phyloP scores from a whole-genome alignment of 2,329 filamentous ascomycete genomes.

The Leptodontidium sp. region DNA sequence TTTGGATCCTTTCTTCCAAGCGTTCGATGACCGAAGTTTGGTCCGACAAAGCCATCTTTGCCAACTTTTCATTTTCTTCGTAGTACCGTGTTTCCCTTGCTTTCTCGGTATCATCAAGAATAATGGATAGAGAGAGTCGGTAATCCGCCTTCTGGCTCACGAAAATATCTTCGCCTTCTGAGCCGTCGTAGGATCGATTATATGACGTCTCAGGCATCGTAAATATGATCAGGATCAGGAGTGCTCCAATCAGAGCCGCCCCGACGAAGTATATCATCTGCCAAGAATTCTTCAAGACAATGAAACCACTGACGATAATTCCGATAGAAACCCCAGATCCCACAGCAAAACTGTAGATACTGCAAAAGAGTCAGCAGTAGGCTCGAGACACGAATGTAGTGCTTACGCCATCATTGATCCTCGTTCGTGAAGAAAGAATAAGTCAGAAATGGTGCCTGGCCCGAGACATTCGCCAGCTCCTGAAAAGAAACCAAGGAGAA shows the following conservation, averaged over 20 bases:
- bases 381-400: background rate
- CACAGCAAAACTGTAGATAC: slow-evolving; percentile 32
- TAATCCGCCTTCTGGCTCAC: slow-evolving; percentile 30
- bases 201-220: slow-evolving; percentile 64
- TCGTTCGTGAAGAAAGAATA: slow-evolving; percentile 65
- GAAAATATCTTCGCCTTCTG: slow-evolving; percentile 37
- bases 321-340: slow-evolving; percentile 46
- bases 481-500: slow-evolving; percentile 61
- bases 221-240: slow-evolving; percentile 60
- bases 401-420: slow-evolving; percentile 59
- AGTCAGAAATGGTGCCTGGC: slow-evolving; percentile 60
- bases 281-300: slow-evolving; percentile 58
- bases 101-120: slow-evolving; percentile 30
- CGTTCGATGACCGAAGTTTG: slow-evolving; percentile 15
- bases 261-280: slow-evolving; percentile 60
- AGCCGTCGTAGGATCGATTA: slow-evolving; percentile 44
- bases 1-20: slow-evolving; percentile 29
- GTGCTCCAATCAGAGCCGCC: slow-evolving; percentile 56
- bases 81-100: slow-evolving; percentile 24
- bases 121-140: slow-evolving; percentile 32
- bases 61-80: slow-evolving; percentile 13
- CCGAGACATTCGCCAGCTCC: slow-evolving; percentile 59
- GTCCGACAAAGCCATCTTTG: background rate
- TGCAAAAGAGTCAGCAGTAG: slow-evolving; percentile 1
- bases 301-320: slow-evolving; percentile 41